These are phyloP conservation scores for Colletotrichum caudatum DNA, from an alignment of 2,329 filamentous ascomycete species.

Conservation along the genomic window DNA sequence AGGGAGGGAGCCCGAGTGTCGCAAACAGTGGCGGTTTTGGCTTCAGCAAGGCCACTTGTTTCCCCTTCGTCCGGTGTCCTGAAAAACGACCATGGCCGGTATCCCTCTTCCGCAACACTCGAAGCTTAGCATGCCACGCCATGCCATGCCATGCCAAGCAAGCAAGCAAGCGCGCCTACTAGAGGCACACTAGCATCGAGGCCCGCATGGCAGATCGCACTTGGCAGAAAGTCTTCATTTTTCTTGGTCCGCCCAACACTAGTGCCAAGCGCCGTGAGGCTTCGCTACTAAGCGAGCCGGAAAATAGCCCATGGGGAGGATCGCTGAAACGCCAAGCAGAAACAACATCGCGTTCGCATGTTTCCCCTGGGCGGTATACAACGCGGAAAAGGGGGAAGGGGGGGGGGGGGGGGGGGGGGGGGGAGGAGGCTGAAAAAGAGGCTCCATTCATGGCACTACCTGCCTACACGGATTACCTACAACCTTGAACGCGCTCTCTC, in stretches of 20 bases:
- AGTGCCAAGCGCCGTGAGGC: constrained; percentile 16
- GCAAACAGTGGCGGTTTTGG: constrained; percentile 37
- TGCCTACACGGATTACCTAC: neutral
- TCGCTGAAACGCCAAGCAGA: constrained; percentile 41
- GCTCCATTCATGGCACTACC: constrained; percentile 7
- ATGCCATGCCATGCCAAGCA: no score
- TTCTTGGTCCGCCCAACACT: neutral
- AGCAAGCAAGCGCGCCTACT: no score
- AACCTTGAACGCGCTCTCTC: neutral
- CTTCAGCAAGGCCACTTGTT: constrained; percentile 31
- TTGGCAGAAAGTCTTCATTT: constrained; percentile 19
- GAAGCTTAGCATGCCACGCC: constrained; percentile 26
- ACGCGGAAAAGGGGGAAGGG: neutral
- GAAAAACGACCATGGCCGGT: constrained; percentile 28
- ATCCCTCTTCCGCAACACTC: constrained; percentile 25
- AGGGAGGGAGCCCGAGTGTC: constrained; percentile 24
- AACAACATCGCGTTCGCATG: constrained; percentile 23
- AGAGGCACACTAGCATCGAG: constrained; percentile 1
- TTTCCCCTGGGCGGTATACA: neutral
- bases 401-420: no score
- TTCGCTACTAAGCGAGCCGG: constrained; percentile 22
- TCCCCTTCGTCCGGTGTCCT: constrained; percentile 33
- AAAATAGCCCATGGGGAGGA: constrained; percentile 25
- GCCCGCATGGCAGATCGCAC: constrained; percentile 30
- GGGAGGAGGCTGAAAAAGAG: neutral